Percentiles rank a stretch among this genome's conserved stretches.
Evolutionary conservation across 345 rosid genomes (phyloP).

Genomic region (Trapa bicornis): DNA sequence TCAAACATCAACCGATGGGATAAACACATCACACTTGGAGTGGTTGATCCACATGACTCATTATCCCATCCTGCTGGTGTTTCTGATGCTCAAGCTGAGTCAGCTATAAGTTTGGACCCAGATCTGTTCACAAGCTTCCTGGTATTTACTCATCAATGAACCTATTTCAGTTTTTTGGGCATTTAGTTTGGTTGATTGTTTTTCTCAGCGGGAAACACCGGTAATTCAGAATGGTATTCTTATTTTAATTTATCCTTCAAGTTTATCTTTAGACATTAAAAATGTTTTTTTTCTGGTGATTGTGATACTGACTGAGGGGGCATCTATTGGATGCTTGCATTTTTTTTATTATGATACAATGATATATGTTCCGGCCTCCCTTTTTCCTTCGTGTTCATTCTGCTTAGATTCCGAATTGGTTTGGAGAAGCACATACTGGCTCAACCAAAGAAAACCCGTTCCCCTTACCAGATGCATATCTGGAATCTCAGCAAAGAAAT

Average conservation of each 20-base stretch:
- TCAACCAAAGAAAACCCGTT: no score
- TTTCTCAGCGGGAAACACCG: background rate
- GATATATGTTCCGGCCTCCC: no score
- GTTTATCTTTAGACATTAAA: no score
- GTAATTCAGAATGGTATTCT: no score
- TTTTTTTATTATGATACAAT: no score
- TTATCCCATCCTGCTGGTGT: slow-evolving; percentile 95
- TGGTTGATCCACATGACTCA: slow-evolving; percentile 91
- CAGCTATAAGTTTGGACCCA: slow-evolving; percentile 70
- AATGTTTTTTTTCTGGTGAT: no score
- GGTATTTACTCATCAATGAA: slow-evolving; percentile 29
- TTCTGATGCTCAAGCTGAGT: slow-evolving; percentile 83
- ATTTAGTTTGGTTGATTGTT: background rate
- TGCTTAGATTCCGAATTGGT: slow-evolving; percentile 14
- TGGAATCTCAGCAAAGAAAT: no score
- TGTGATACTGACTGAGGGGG: no score
- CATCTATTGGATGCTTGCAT: no score
- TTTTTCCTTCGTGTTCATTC: background rate
- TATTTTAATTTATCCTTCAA: no score
- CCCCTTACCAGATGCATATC: no score
- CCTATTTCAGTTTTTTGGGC: background rate
- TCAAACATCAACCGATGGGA: slow-evolving; percentile 24
- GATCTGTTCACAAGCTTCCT: slow-evolving; percentile 87
- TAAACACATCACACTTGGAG: slow-evolving; percentile 74
- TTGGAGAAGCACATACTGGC: no score